phyloP scores from a whole-genome alignment of 1,139 yeast genomes.

The Geotrichum bryndzae region DNA sequence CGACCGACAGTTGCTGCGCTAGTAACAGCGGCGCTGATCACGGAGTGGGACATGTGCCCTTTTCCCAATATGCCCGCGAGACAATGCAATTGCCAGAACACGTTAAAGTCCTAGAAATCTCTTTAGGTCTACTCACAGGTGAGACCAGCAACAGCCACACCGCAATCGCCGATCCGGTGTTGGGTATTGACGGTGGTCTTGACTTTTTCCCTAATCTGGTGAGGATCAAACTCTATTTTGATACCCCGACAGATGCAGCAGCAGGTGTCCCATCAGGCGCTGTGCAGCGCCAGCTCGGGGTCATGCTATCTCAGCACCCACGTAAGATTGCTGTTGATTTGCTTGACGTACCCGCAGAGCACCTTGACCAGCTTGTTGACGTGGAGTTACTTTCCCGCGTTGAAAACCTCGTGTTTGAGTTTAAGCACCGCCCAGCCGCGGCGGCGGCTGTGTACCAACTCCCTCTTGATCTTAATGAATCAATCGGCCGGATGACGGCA shows the following conservation, averaged over 20 bases:
- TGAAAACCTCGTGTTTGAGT: constrained; percentile 3
- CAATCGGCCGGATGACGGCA: constrained; percentile 11
- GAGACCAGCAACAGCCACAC: not conserved
- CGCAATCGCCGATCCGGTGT: not conserved
- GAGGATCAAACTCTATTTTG: constrained; percentile 1
- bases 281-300: not conserved
- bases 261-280: not conserved
- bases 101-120: not conserved
- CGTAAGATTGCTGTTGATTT: constrained; percentile 1
- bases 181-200: not conserved
- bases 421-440: not conserved
- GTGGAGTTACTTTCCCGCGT: constrained; percentile 4
- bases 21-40: not conserved
- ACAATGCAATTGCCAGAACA: not conserved
- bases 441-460: not conserved
- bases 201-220: not conserved
- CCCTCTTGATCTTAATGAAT: not conserved
- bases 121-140: not conserved
- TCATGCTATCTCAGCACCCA: not conserved
- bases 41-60: not conserved
- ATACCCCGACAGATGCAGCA: not conserved
- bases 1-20: not conserved
- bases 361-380: constrained; percentile 5
- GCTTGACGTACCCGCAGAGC: constrained; percentile 9
- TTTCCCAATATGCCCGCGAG: not conserved